Conservation (phyloP, 208 protist species). For the Trypanosoma rangeli region DNA sequence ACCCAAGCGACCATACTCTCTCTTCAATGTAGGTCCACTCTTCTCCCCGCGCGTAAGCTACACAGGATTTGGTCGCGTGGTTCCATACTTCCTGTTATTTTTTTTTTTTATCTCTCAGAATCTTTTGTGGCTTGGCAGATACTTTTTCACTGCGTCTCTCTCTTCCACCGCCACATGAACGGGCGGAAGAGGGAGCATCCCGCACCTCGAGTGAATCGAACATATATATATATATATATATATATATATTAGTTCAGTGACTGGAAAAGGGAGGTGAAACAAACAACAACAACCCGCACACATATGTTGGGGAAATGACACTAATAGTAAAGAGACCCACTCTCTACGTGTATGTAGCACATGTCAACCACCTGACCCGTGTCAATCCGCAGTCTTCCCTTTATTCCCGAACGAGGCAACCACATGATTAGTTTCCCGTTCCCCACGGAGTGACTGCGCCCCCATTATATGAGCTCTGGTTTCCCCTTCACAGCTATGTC, state of each 20-base stretch:
- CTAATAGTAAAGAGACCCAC: background rate
- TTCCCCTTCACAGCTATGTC: conserved; percentile 82
- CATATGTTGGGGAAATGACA: background rate
- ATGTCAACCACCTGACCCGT: background rate
- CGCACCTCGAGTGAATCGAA: background rate
- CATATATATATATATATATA: conserved; percentile 7
- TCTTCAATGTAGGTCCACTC: too few relatives aligned
- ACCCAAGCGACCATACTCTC: background rate
- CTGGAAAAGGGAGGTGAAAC: conserved; percentile 11
- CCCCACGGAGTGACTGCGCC: too few relatives aligned
- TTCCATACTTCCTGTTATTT: too few relatives aligned
- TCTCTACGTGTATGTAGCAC: background rate
- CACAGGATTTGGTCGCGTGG: too few relatives aligned
- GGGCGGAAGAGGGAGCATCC: background rate
- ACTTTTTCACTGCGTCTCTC: background rate
- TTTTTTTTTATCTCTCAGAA: too few relatives aligned
- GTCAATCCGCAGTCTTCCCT: background rate
- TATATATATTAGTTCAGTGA: background rate
- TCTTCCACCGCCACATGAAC: background rate
- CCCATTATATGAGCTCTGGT: conserved; percentile 75
- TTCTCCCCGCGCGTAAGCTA: too few relatives aligned
- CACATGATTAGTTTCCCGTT: background rate
- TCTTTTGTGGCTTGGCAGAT: too few relatives aligned
- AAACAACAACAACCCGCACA: conserved; percentile 1
- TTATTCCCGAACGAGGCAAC: background rate